Evolutionary conservation across 139 green algal species (phyloP).

Genomic region (Helicosporidium sp.): DNA sequence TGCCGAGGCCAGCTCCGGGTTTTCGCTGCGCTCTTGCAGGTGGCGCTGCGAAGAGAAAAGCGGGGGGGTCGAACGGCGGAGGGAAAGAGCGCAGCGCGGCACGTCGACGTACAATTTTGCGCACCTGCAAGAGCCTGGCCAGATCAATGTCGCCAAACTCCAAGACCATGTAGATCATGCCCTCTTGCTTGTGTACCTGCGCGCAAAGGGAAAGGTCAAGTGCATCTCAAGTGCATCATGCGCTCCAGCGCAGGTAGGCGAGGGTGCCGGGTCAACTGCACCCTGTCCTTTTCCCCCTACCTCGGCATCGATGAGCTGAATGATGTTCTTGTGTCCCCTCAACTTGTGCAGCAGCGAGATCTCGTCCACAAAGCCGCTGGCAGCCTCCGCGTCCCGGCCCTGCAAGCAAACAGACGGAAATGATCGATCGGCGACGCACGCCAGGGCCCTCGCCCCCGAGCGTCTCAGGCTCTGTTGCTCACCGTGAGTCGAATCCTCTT

Average conservation of each 20-base stretch:
- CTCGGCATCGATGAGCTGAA: slow-evolving; percentile 80
- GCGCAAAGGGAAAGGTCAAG: background rate
- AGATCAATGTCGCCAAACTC: slow-evolving; percentile 96
- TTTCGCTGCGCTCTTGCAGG: no score
- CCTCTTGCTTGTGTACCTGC: slow-evolving; percentile 13
- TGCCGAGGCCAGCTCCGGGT: slow-evolving; percentile 7
- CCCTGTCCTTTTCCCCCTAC: slow-evolving; percentile 1
- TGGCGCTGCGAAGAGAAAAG: no score
- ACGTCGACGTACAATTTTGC: no score
- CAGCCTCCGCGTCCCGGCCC: slow-evolving; percentile 44
- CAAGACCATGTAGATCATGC: slow-evolving; percentile 79
- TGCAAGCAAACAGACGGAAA: background rate
- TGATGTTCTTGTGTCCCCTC: slow-evolving; percentile 68
- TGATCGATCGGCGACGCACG: no score
- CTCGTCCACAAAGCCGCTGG: slow-evolving; percentile 83
- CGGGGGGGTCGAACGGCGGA: no score
- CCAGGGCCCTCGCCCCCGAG: no score
- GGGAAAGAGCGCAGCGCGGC: no score
- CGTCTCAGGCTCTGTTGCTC: background rate
- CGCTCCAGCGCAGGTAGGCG: no score
- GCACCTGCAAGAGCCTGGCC: slow-evolving; percentile 48
- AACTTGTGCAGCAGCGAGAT: slow-evolving; percentile 71
- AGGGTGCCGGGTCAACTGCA: background rate
- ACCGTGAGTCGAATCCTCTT: slow-evolving; percentile 73
- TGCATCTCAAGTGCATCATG: no score